Evolutionary conservation across 768 basidiomycete species (phyloP), one percentile per base, ranked within the genome.

Genomic region (Collybiopsis luxurians): DNA sequence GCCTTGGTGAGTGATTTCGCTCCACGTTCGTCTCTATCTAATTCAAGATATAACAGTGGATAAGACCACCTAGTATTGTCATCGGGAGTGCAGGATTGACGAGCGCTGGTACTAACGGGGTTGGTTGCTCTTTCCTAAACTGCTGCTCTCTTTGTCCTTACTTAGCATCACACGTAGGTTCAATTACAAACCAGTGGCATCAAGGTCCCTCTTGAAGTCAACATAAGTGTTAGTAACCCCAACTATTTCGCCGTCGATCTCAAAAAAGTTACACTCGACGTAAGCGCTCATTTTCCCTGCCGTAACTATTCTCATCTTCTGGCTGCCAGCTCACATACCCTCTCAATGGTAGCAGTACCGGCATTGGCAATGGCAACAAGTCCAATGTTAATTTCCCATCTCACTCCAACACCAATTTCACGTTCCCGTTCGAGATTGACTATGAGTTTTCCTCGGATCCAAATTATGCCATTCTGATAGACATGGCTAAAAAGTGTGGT

Each of bases 151-250:
- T 46, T 12, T 27, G 12, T 2, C 54, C 4, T 45, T 21, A n/a
- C 40, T 55, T 43, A 59, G 17, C 1, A 54, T 31, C 13, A 47
- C 28, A 27, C 17, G 9, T 53, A 73, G 70, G 60, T 73, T 21
- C 61, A 72, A 70, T 48, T 82, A 45, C 71, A 80, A 60, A 58
- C 66, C 11, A 48, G 63, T 23, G 79, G 81, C 3, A 64, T 91
- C 46, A 73, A 70, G 10, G 70, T 90, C 40, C 83, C 85, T 59
- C 74, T 92, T 43, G 80, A 78, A 31, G 75, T 90, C n/a, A 78
- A 83, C 61, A 84, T 91, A 61, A 93, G 90, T 27, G 87, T 92
- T 54, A 73, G 74, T 65, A 94, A 94, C 64, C 92, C 91, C 27
- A 93, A 93, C 67, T 91, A 83, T 70, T 91, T 94, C 66, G 70